Percentiles rank a stretch among this genome's conserved stretches.
phyloP scores from a whole-genome alignment of 1,284 basidiomycete genomes.

The Malassezia yamatoensis region DNA sequence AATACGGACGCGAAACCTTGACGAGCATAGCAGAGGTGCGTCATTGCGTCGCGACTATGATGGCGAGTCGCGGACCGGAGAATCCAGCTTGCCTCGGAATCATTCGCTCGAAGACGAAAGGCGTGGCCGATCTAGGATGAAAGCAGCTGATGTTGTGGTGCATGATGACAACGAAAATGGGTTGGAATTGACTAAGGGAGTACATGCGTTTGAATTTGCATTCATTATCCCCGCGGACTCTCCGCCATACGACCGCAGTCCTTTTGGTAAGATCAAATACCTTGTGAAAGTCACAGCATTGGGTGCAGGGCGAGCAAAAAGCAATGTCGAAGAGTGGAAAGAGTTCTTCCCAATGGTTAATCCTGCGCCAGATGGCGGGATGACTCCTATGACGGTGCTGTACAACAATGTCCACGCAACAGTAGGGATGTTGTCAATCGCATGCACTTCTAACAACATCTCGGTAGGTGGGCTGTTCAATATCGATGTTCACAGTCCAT shows the following conservation, averaged over 20 bases:
- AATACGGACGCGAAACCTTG: conserved; percentile 2
- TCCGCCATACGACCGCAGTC: conserved; percentile 43
- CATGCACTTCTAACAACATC: conserved; percentile 46
- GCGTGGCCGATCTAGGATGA: conserved; percentile 22
- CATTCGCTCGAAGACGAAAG: conserved; percentile 2
- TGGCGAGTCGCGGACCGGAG: background rate
- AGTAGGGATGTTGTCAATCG: conserved; percentile 42
- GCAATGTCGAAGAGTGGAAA: conserved; percentile 41
- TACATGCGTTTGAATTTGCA: conserved; percentile 47
- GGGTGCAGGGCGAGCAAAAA: conserved; percentile 40
- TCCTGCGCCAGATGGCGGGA: conserved; percentile 39
- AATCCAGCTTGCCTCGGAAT: background rate
- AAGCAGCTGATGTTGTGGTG: conserved; percentile 1
- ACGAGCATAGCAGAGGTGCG: background rate
- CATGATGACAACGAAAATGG: conserved; percentile 30
- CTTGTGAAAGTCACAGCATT: conserved; percentile 44
- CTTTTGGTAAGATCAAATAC: conserved; percentile 43
- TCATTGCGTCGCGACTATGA: background rate
- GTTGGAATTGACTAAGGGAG: conserved; percentile 40
- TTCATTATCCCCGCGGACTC: conserved; percentile 44
- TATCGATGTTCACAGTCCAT: conserved; percentile 45
- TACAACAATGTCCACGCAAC: conserved; percentile 48
- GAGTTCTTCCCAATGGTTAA: conserved; percentile 47
- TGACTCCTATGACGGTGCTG: conserved; percentile 41
- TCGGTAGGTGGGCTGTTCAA: conserved; percentile 47